Evolutionary conservation across 73 alveolate genomes (phyloP).

Genomic region (Halteria grandinella): DNA sequence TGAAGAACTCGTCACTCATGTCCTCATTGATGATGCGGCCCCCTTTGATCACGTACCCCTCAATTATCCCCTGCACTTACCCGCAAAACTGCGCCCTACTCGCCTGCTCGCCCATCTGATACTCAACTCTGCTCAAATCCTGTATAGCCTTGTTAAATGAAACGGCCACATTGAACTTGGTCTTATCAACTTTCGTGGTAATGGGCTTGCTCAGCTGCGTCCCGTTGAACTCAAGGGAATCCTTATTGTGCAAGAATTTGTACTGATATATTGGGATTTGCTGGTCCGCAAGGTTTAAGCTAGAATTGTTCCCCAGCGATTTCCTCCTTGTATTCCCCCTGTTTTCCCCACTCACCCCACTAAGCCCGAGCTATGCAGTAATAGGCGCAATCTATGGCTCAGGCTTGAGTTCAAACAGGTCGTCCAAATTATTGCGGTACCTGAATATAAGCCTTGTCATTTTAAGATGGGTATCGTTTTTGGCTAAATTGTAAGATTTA

Average conservation of each 20-base stretch:
- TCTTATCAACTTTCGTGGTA: constrained; percentile 5
- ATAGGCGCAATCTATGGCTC: too few species aligned
- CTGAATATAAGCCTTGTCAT: constrained; percentile 46
- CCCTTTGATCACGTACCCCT: constrained; percentile 41
- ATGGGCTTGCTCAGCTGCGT: constrained; percentile 17
- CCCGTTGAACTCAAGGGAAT: constrained; percentile 40
- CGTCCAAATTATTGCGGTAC: constrained; percentile 47
- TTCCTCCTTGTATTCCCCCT: too few species aligned
- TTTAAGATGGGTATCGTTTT: constrained; percentile 28
- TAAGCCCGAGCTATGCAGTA: too few species aligned
- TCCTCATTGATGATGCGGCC: constrained; percentile 4
- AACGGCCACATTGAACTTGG: constrained; percentile 19
- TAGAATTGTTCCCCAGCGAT: too few species aligned
- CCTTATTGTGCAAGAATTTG: constrained; percentile 23
- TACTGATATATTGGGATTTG: not conserved
- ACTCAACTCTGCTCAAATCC: too few species aligned
- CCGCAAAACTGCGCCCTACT: too few species aligned
- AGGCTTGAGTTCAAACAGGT: constrained; percentile 27
- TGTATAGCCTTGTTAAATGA: constrained; percentile 13
- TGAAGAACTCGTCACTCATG: constrained; percentile 40
- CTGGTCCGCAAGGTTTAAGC: too few species aligned
- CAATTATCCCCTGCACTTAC: constrained; percentile 27
- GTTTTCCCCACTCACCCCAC: too few species aligned
- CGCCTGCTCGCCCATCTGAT: too few species aligned
- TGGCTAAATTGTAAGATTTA: constrained; percentile 28